Percentiles rank a stretch among this genome's conserved stretches.
phyloP scores from a whole-genome alignment of 2,329 filamentous ascomycete species.

The Tolypocladium ophioglossoides region DNA sequence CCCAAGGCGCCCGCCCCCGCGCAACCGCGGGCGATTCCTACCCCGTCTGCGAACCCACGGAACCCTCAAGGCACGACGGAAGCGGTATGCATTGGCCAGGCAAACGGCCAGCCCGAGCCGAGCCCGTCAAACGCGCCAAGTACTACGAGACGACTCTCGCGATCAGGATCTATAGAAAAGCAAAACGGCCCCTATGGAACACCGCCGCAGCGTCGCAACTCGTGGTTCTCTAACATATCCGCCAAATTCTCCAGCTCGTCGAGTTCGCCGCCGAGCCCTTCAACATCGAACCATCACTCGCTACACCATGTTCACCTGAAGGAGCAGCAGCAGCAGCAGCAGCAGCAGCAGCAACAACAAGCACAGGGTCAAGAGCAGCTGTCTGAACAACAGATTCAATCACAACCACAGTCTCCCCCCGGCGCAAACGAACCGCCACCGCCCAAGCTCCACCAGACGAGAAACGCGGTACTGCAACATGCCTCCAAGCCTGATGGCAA shows the following conservation, averaged over 20 bases:
- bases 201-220: conserved; percentile 50
- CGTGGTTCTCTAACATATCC: conserved; percentile 89
- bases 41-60: conserved; percentile 13
- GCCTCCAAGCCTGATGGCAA: conserved; percentile 45
- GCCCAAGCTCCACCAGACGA: conserved; percentile 37
- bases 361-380: conserved; percentile 1
- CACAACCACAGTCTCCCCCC: conserved; percentile 12
- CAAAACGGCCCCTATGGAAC: conserved; percentile 15
- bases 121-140: conserved; percentile 13
- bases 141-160: conserved; percentile 14
- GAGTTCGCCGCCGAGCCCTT: conserved; percentile 19
- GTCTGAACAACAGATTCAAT: neutral
- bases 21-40: conserved; percentile 22
- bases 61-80: conserved; percentile 16
- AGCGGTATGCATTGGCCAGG: conserved; percentile 8
- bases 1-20: conserved; percentile 13
- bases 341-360: conserved; percentile 6
- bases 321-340: conserved; percentile 5
- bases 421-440: conserved; percentile 29
- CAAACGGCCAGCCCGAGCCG: conserved; percentile 10
- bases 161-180: conserved; percentile 26
- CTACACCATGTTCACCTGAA: conserved; percentile 6
- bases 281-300: conserved; percentile 8
- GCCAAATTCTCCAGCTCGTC: conserved; percentile 69
- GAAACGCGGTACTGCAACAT: conserved; percentile 50